phyloP scores from a whole-genome alignment of 305 asterid genomes.

The Fraxinus greggii region DNA sequence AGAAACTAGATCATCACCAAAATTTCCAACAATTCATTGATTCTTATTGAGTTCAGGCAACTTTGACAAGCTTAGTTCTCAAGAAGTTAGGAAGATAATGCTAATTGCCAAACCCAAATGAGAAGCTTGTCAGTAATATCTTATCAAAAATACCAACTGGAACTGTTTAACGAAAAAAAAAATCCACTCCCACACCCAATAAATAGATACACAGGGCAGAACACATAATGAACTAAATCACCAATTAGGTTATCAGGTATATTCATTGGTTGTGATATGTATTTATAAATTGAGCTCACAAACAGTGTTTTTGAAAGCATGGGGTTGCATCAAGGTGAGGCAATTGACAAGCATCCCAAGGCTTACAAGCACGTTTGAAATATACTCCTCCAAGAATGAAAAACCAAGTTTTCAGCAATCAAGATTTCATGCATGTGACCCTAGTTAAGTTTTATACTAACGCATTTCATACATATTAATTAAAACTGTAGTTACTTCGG shows the following conservation, averaged over 20 bases:
- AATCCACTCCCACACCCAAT: background rate
- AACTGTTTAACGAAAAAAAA: background rate
- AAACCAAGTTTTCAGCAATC: background rate
- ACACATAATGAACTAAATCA: background rate
- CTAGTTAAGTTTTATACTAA: background rate
- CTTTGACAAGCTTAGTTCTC: background rate
- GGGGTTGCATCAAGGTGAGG: background rate
- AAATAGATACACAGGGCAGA: background rate
- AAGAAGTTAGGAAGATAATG: background rate
- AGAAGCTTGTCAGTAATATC: background rate
- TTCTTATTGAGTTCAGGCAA: background rate
- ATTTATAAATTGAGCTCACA: background rate
- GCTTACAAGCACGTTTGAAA: background rate
- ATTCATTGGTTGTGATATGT: background rate
- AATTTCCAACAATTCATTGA: background rate
- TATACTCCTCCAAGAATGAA: background rate
- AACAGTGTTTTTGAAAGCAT: background rate
- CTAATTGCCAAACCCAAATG: background rate
- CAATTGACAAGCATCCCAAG: background rate
- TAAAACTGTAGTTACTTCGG: background rate
- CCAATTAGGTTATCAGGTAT: background rate
- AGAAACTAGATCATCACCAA: background rate
- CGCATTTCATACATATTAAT: background rate
- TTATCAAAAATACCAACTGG: background rate
- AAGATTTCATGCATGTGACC: background rate